Evolutionary conservation across 2,329 filamentous ascomycete species (phyloP).

Genomic region (Aspergillus floridensis): DNA sequence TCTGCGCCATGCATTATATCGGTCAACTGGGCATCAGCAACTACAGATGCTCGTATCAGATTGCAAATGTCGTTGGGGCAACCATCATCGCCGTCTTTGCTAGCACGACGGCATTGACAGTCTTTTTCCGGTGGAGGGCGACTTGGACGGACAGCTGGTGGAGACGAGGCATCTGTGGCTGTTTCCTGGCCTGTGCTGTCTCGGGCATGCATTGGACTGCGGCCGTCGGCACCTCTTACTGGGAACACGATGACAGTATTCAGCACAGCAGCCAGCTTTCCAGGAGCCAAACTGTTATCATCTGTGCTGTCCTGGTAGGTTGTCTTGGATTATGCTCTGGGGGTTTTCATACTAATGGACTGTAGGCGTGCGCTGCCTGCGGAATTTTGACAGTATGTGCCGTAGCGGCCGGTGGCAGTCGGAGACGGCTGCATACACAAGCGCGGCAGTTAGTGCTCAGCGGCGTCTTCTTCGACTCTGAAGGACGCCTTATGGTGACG

Average conservation of each 20-base stretch:
- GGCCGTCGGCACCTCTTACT: constrained; percentile 67
- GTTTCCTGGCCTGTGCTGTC: constrained; percentile 69
- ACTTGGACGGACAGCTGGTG: constrained; percentile 77
- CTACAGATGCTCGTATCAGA: constrained; percentile 64
- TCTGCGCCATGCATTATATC: constrained; percentile 84
- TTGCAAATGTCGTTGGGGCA: constrained; percentile 63
- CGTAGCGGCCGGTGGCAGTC: constrained; percentile 54
- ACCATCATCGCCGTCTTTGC: constrained; percentile 70
- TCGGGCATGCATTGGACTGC: constrained; percentile 89
- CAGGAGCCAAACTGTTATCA: constrained; percentile 66
- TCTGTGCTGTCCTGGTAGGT: constrained; percentile 68
- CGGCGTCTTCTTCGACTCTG: constrained; percentile 45
- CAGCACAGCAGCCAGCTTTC: constrained; percentile 46
- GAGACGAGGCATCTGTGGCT: constrained; percentile 66
- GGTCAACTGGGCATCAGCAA: constrained; percentile 81
- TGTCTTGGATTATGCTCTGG: neutral
- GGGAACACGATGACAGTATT: constrained; percentile 50
- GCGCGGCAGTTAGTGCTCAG: constrained; percentile 59
- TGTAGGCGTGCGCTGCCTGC: constrained; percentile 61
- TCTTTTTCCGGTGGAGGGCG: constrained; percentile 75
- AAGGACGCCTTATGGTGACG: constrained; percentile 47
- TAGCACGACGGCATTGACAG: constrained; percentile 65
- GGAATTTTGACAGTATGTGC: constrained; percentile 57
- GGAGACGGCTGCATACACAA: constrained; percentile 55
- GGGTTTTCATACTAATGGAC: constrained; percentile 10